Conservation (phyloP, 164 flowering plant species). For the Kalanchoe fedtschenkoi region DNA sequence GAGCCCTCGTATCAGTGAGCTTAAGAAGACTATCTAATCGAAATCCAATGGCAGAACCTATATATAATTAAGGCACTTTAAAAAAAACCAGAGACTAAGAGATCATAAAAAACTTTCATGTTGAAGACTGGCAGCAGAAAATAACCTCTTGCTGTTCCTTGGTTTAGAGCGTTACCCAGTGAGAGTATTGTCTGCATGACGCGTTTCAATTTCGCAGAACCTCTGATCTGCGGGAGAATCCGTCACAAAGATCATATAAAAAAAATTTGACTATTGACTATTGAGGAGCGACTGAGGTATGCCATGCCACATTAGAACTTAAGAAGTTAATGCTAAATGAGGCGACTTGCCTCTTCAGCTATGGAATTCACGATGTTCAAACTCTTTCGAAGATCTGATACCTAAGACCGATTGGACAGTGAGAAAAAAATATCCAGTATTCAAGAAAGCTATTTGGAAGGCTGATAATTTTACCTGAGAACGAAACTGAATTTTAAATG, state of each 20-base stretch:
- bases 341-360: slow-evolving; percentile 46
- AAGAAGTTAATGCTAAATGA: not conserved
- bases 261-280: slow-evolving; percentile 25
- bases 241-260: slow-evolving; percentile 6
- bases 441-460: not conserved
- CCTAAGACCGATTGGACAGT: slow-evolving; percentile 37
- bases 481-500: slow-evolving; percentile 75
- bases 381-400: slow-evolving; percentile 45
- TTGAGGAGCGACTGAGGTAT: too few species aligned
- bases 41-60: slow-evolving; percentile 95
- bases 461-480: slow-evolving; percentile 45
- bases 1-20: slow-evolving; percentile 79
- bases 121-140: not conserved
- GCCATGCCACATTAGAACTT: too few species aligned
- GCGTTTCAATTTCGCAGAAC: slow-evolving; percentile 51
- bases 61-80: slow-evolving; percentile 1
- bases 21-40: slow-evolving; percentile 87
- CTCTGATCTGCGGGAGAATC: slow-evolving; percentile 33
- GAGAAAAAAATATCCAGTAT: not conserved
- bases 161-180: slow-evolving; percentile 67
- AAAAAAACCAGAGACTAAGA: not conserved
- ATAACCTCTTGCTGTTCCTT: slow-evolving; percentile 69
- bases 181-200: slow-evolving; percentile 68
- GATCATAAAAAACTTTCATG: not conserved
- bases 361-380: slow-evolving; percentile 38